phyloP scores from a whole-genome alignment of 345 rosid genomes.

The Pistacia vera region DNA sequence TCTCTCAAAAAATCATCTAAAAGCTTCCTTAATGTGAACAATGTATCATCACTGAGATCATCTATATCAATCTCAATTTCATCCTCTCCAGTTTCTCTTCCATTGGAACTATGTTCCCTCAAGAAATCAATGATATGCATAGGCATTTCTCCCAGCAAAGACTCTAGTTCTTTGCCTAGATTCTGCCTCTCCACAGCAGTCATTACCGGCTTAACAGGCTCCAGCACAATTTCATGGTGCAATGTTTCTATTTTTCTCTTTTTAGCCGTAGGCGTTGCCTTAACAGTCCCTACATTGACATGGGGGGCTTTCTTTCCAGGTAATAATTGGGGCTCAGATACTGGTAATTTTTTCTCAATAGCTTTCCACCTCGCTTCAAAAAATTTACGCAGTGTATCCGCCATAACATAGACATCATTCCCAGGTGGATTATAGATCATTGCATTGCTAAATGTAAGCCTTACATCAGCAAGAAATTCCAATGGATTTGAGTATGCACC shows the following conservation, averaged over 20 bases:
- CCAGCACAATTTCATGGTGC: conserved; percentile 42
- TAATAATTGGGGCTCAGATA: conserved; percentile 31
- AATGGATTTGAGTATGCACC: conserved; percentile 72
- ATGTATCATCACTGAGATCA: conserved; percentile 78
- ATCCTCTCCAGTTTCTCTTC: conserved; percentile 68
- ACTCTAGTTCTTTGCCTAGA: conserved; percentile 61
- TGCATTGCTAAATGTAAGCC: conserved; percentile 84
- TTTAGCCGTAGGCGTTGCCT: conserved; percentile 50
- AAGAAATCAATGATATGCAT: conserved; percentile 71
- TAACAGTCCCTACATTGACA: conserved; percentile 40
- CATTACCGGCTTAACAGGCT: conserved; percentile 56
- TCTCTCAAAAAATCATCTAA: conserved; percentile 66
- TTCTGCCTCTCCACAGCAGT: conserved; percentile 64
- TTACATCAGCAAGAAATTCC: conserved; percentile 81
- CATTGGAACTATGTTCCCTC: conserved; percentile 73
- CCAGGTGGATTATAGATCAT: conserved; percentile 93
- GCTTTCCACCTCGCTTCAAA: conserved; percentile 87
- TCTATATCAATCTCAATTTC: conserved; percentile 97
- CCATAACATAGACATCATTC: conserved; percentile 84
- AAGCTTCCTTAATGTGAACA: conserved; percentile 68
- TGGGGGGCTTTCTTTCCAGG: conserved; percentile 34
- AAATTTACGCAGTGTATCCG: conserved; percentile 64
- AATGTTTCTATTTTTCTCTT: conserved; percentile 60
- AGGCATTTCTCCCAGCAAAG: conserved; percentile 73
- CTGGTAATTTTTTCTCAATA: conserved; percentile 69